Evolutionary conservation across 352 stramenopile species (phyloP).

Genomic region (Phytophthora meadii): DNA sequence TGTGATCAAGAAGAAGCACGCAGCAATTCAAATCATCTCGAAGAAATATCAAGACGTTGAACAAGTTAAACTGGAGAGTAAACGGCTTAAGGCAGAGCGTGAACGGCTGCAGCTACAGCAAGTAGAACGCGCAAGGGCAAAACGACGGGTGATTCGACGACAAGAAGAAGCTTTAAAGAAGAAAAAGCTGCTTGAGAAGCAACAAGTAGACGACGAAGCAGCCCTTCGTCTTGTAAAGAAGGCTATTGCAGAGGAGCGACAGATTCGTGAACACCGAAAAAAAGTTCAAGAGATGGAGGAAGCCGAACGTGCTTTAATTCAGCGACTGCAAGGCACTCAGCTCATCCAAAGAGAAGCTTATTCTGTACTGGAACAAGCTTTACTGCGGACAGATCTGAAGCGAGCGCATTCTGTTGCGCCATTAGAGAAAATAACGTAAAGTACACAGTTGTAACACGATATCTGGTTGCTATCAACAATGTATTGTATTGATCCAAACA

Average conservation of each 20-base stretch:
- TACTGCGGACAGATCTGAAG: conserved; percentile 54
- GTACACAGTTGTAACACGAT: neutral
- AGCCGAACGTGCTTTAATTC: conserved; percentile 65
- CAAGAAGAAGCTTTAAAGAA: conserved; percentile 69
- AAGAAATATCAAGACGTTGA: conserved; percentile 84
- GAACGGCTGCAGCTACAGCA: conserved; percentile 60
- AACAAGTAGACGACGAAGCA: conserved; percentile 59
- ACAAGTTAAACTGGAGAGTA: conserved; percentile 74
- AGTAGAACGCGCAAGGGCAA: conserved; percentile 62
- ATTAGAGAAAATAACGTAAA: conserved; percentile 51
- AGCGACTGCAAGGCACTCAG: conserved; percentile 74
- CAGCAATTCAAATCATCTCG: conserved; percentile 74
- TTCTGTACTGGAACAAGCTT: conserved; percentile 69
- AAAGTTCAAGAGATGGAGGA: conserved; percentile 75
- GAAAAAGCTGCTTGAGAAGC: conserved; percentile 49
- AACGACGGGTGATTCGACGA: conserved; percentile 54
- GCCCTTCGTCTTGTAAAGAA: conserved; percentile 69
- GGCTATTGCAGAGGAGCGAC: conserved; percentile 64
- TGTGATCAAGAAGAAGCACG: conserved; percentile 79
- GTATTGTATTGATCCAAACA: too few species aligned
- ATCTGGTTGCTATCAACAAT: too few species aligned
- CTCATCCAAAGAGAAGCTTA: conserved; percentile 79
- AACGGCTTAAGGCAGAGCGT: conserved; percentile 66
- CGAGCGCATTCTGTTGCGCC: conserved; percentile 35
- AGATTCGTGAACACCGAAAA: conserved; percentile 59